Evolutionary conservation across 1,284 basidiomycete species (phyloP).

Genomic region (Cryptococcus maquisensis): DNA sequence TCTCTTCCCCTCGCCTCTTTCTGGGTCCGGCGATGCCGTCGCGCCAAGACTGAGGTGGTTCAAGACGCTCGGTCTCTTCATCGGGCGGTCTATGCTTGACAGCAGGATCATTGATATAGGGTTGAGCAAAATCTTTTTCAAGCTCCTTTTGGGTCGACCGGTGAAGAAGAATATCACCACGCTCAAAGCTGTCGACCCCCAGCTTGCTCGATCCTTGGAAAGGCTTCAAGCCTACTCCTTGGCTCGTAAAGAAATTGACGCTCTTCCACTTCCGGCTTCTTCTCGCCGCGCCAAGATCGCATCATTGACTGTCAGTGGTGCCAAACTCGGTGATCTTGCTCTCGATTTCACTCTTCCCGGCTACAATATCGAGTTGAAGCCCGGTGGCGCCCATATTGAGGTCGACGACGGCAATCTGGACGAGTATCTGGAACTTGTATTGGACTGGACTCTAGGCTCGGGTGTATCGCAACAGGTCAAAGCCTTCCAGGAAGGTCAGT

Average conservation of each 20-base stretch:
- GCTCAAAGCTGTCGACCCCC: slow-evolving; percentile 75
- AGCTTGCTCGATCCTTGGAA: slow-evolving; percentile 77
- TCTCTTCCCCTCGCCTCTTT: slow-evolving; percentile 76
- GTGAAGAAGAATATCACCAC: slow-evolving; percentile 77
- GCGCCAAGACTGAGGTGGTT: slow-evolving; percentile 63
- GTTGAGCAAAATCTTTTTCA: slow-evolving; percentile 88
- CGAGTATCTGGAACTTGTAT: slow-evolving; percentile 76
- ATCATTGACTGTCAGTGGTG: slow-evolving; percentile 54
- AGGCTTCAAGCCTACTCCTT: slow-evolving; percentile 62
- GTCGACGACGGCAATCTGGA: slow-evolving; percentile 83
- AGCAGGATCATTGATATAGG: slow-evolving; percentile 95
- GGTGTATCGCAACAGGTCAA: slow-evolving; percentile 70
- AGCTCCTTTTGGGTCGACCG: slow-evolving; percentile 76
- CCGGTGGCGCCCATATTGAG: slow-evolving; percentile 68
- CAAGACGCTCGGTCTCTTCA: slow-evolving; percentile 88
- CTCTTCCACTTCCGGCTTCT: slow-evolving; percentile 39
- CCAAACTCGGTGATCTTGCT: slow-evolving; percentile 71
- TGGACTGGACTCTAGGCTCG: slow-evolving; percentile 74
- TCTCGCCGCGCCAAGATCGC: slow-evolving; percentile 44
- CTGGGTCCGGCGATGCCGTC: background rate
- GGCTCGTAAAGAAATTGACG: slow-evolving; percentile 50
- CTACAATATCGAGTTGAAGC: slow-evolving; percentile 81
- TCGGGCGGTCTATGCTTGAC: slow-evolving; percentile 96
- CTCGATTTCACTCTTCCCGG: slow-evolving; percentile 97
- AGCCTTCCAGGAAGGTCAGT: slow-evolving; percentile 65